phyloP scores from a whole-genome alignment of 768 basidiomycete species.

The Boletus vinaceobasis region DNA sequence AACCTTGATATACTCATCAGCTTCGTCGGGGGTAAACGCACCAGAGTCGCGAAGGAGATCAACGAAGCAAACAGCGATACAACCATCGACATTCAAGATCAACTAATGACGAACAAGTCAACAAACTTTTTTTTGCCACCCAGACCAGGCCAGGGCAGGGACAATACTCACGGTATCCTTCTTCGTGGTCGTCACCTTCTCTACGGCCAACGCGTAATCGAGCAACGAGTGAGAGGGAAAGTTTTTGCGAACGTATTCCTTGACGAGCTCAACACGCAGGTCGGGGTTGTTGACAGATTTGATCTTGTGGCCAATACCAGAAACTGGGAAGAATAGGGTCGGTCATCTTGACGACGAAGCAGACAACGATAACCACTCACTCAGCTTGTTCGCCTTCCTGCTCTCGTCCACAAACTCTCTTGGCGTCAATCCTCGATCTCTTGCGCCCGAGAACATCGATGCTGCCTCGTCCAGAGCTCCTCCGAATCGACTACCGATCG shows the following conservation, averaged over 20 bases:
- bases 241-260: constrained; percentile 92
- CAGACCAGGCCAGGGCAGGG: background rate
- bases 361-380: constrained; percentile 40
- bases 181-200: constrained; percentile 97
- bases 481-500: constrained; percentile 97
- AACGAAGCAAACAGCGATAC: constrained; percentile 94
- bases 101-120: constrained; percentile 42
- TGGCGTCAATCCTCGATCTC: constrained; percentile 91
- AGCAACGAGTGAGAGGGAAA: constrained; percentile 94
- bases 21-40: constrained; percentile 94
- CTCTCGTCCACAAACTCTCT: constrained; percentile 96
- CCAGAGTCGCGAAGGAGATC: constrained; percentile 90
- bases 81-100: constrained; percentile 95
- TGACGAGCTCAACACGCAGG: constrained; percentile 87
- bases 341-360: constrained; percentile 2
- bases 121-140: background rate
- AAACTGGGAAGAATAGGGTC: constrained; percentile 47
- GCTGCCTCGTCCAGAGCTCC: constrained; percentile 99
- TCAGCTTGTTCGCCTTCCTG: constrained; percentile 91
- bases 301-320: constrained; percentile 99
- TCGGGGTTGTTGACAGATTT: constrained; percentile 98
- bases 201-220: constrained; percentile 94
- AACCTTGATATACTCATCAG: constrained; percentile 92
- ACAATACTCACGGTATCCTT: constrained; percentile 73
- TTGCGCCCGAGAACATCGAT: constrained; percentile 88